These are phyloP conservation scores for Drechslera avenae DNA, from an alignment of 2,329 filamentous ascomycete genomes.

Conservation along the genomic window DNA sequence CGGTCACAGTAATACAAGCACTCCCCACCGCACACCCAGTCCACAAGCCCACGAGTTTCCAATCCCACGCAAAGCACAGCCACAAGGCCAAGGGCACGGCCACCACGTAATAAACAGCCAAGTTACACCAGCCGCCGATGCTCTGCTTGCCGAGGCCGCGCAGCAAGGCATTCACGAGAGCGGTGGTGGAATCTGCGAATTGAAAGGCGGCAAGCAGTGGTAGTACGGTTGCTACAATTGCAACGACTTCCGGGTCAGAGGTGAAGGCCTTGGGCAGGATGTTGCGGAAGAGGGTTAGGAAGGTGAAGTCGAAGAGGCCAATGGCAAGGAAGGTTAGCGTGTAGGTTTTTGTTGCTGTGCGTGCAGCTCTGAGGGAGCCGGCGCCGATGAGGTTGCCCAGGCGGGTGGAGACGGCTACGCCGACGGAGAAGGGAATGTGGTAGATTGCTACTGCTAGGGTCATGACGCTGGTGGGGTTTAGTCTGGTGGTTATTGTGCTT, in stretches of 20 bases:
- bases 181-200: conserved; percentile 46
- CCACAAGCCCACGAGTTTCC: conserved; percentile 47
- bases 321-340: conserved; percentile 43
- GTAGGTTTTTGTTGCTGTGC: conserved; percentile 42
- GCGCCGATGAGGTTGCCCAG: conserved; percentile 49
- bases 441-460: conserved; percentile 45
- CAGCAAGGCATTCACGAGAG: conserved; percentile 46
- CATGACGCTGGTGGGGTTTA: conserved; percentile 35
- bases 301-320: conserved; percentile 41
- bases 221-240: conserved; percentile 41
- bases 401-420: conserved; percentile 47
- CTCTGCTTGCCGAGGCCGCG: conserved; percentile 47
- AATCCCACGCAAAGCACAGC: conserved; percentile 43
- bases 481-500: not conserved
- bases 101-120: conserved; percentile 48
- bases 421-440: conserved; percentile 50
- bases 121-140: conserved; percentile 48
- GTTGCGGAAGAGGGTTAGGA: conserved; percentile 38
- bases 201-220: conserved; percentile 48
- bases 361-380: conserved; percentile 40
- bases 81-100: conserved; percentile 46
- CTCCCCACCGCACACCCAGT: conserved; percentile 44
- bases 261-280: conserved; percentile 44
- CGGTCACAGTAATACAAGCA: conserved; percentile 41
- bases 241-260: conserved; percentile 43